Percentiles rank a stretch among this genome's conserved stretches.
These are phyloP conservation scores for Naegleria fowleri DNA, from an alignment of 208 protist species.

Conservation along the genomic window DNA sequence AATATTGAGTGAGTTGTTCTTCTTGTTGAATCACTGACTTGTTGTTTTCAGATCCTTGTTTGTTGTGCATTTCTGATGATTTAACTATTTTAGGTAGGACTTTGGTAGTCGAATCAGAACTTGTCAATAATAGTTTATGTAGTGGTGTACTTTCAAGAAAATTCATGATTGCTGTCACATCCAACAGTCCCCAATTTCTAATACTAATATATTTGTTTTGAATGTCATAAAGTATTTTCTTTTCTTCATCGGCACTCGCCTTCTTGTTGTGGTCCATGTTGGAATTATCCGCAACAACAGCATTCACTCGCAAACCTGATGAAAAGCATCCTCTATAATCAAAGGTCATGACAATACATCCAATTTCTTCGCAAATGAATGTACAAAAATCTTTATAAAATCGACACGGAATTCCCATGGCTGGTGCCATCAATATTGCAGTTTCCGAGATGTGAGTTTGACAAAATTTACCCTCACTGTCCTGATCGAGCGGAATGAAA, in stretches of 20 bases:
- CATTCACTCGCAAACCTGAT: no score
- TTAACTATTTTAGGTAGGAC: neutral
- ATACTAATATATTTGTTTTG: neutral
- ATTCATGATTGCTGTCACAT: neutral
- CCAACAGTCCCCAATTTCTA: neutral
- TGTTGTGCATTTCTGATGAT: no score
- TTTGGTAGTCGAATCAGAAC: no score
- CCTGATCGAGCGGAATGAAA: neutral
- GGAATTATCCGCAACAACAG: no score
- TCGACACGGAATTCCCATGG: neutral
- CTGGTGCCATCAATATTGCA: neutral
- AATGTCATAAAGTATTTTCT: neutral
- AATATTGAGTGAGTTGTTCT: no score
- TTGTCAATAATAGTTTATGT: neutral
- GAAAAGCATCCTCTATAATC: neutral
- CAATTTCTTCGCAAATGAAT: neutral
- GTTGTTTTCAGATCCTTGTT: no score
- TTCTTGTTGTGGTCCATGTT: neutral
- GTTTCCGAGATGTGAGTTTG: no score
- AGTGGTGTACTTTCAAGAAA: neutral
- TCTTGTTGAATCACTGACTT: no score
- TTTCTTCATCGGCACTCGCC: neutral
- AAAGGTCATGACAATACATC: neutral
- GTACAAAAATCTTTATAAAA: neutral
- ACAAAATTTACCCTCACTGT: no score